A percentile compares a stretch with the other conserved stretches of the same genome.
Conservation (phyloP, 2,329 filamentous ascomycete species). For the Blastomyces parvus region DNA sequence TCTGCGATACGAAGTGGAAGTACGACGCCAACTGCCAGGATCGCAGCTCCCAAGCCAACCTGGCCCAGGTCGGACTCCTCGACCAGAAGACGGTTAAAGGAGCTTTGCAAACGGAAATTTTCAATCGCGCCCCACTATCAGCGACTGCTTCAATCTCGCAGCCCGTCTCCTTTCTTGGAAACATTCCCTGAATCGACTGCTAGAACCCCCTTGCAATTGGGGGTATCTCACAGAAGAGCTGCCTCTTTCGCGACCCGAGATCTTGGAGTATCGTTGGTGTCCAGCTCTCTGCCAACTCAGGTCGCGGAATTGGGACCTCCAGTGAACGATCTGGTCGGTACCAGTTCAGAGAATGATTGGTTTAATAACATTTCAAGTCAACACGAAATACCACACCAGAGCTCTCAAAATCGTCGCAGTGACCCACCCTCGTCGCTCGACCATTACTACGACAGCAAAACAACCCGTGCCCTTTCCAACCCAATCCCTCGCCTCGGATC, state of each 20-base stretch:
- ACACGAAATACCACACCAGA: constrained; percentile 18
- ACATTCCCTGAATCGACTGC: constrained; percentile 27
- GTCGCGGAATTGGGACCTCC: constrained; percentile 17
- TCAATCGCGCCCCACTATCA: constrained; percentile 56
- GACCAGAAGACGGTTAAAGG: constrained; percentile 49
- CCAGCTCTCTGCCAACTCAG: constrained; percentile 31
- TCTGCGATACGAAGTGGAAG: constrained; percentile 33
- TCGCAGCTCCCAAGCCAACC: constrained; percentile 26
- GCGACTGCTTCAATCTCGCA: constrained; percentile 50
- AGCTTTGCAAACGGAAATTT: constrained; percentile 52
- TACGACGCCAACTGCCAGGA: constrained; percentile 37
- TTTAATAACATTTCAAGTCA: constrained; percentile 24
- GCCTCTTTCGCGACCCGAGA: constrained; percentile 36
- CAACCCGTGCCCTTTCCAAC: constrained; percentile 16
- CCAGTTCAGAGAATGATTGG: constrained; percentile 17
- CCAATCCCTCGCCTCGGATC: constrained; percentile 39
- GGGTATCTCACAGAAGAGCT: constrained; percentile 20
- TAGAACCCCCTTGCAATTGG: constrained; percentile 20
- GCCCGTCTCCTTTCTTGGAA: constrained; percentile 48
- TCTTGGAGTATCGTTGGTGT: constrained; percentile 37
- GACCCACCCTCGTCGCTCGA: background rate
- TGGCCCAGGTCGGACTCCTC: constrained; percentile 52
- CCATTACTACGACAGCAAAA: background rate
- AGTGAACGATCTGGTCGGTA: background rate
- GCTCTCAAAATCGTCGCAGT: background rate